A percentile compares a stretch with the other conserved stretches of the same genome.
Evolutionary conservation across 2,329 filamentous ascomycete genomes (phyloP).

Genomic region (Didymella pinodella): DNA sequence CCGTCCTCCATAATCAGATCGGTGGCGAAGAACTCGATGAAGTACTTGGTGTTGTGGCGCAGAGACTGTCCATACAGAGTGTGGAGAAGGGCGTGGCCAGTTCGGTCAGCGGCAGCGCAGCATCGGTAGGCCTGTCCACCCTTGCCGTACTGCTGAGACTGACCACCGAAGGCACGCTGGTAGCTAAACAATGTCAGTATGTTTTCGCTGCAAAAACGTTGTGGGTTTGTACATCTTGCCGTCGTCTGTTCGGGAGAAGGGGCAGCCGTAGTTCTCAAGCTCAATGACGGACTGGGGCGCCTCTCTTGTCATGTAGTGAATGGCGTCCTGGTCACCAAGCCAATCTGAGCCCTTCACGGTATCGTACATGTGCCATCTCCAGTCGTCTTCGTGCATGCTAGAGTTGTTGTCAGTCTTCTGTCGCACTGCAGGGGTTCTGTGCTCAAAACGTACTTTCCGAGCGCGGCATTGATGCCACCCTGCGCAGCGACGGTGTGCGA

Average conservation of each 20-base stretch:
- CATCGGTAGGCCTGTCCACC: constrained; percentile 98
- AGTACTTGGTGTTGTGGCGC: constrained; percentile 98
- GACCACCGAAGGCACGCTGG: constrained; percentile 97
- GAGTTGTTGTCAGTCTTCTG: constrained; percentile 32
- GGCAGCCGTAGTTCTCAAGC: constrained; percentile 96
- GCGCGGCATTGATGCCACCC: constrained; percentile 86
- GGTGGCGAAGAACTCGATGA: constrained; percentile 98
- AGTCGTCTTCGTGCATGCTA: constrained; percentile 94
- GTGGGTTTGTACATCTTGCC: constrained; percentile 76
- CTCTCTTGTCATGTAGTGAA: constrained; percentile 98
- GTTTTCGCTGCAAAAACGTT: not conserved
- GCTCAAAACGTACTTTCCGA: constrained; percentile 69
- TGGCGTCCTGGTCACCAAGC: constrained; percentile 96
- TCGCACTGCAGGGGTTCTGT: not conserved
- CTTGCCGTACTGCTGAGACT: constrained; percentile 93
- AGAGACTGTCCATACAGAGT: constrained; percentile 98
- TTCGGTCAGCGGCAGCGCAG: constrained; percentile 95
- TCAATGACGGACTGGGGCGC: constrained; percentile 91
- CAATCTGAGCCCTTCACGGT: constrained; percentile 98
- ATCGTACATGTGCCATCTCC: constrained; percentile 99
- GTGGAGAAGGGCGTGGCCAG: constrained; percentile 95
- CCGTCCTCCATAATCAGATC: constrained; percentile 98
- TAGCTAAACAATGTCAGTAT: constrained; percentile 64
- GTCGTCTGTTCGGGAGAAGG: constrained; percentile 95
- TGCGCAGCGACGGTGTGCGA: constrained; percentile 80